Evolutionary conservation across 2,329 filamentous ascomycete species (phyloP), one percentile per base, ranked within the genome.

Genomic region (Ophiostoma australiae): DNA sequence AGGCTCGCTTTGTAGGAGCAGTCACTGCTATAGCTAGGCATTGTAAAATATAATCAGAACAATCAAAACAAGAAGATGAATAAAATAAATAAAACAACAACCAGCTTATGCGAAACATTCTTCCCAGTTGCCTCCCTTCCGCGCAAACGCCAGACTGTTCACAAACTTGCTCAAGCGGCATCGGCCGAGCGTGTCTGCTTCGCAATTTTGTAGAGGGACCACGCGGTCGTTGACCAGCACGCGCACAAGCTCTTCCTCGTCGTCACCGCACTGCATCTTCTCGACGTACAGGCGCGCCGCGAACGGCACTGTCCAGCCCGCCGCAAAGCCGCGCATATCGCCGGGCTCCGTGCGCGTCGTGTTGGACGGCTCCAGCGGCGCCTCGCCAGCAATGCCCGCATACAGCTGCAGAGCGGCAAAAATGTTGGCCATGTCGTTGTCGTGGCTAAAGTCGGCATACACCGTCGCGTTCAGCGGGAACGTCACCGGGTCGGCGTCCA

Each of bases 401-500:
- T 93, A 97, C 35, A 97, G 81, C 0, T 93, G 91, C 74, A 97
- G 77, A 0, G 93, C 92, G 5, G 88, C 88, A 77, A 91, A 91
- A 7, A 96, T 87, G 8, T 86, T 85, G 39, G 87, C 87, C 88
- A 97, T 93, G 77, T 91, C 89, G 78, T 96, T 97, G 80, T 97
- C 94, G 79, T 97, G 94, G 73, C 89, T 92, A 77, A 97, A 97
- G 79, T 97, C 94, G 0, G 92, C 93, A 77, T 96, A 97, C 1
- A 97, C 80, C 13, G 81, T 81, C 63, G 82, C 80, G 73, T 85
- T 84, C 0, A 97, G 81, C 0, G 94, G 93, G 76, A 97, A 97
- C 0, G 91, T 94, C 7, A 80, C 77, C 0, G 85, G 80, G 72
- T 88, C 83, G 5, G 81, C 81, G 78, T 96, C 91, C 0, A 97